Evolutionary conservation across 495 filamentous ascomycete species (phyloP).

Genomic region (Glarea lozoyensis): DNA sequence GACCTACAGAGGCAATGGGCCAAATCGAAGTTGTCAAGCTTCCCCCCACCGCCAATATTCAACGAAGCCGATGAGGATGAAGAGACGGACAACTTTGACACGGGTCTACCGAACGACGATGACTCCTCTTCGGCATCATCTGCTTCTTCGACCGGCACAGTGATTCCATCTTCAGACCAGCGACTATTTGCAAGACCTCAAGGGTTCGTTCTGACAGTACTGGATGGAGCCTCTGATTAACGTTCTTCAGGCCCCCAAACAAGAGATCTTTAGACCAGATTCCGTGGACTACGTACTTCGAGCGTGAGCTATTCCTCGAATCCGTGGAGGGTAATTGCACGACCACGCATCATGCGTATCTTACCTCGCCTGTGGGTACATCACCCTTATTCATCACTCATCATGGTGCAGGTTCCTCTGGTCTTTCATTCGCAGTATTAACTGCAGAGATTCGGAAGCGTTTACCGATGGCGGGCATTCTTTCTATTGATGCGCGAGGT

Average conservation of each 20-base stretch:
- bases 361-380: conserved; percentile 53
- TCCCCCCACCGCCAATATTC: conserved; percentile 42
- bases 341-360: conserved; percentile 77
- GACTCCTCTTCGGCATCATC: conserved; percentile 69
- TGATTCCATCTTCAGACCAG: conserved; percentile 69
- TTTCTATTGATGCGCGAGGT: conserved; percentile 77
- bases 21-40: conserved; percentile 62
- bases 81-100: conserved; percentile 26
- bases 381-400: conserved; percentile 83
- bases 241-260: conserved; percentile 13
- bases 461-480: conserved; percentile 71
- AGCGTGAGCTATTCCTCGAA: conserved; percentile 69
- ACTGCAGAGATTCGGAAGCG: conserved; percentile 65
- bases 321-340: conserved; percentile 24
- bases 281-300: conserved; percentile 86
- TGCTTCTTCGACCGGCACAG: conserved; percentile 79
- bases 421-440: conserved; percentile 77
- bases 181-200: conserved; percentile 63
- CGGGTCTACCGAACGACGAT: conserved; percentile 41
- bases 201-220: conserved; percentile 34
- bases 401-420: conserved; percentile 85
- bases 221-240: conserved; percentile 3
- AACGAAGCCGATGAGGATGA: conserved; percentile 40
- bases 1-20: conserved; percentile 78
- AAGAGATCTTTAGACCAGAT: conserved; percentile 43